Conservation (phyloP, 2,329 filamentous ascomycete genomes). For the Verticillium alfalfae region DNA sequence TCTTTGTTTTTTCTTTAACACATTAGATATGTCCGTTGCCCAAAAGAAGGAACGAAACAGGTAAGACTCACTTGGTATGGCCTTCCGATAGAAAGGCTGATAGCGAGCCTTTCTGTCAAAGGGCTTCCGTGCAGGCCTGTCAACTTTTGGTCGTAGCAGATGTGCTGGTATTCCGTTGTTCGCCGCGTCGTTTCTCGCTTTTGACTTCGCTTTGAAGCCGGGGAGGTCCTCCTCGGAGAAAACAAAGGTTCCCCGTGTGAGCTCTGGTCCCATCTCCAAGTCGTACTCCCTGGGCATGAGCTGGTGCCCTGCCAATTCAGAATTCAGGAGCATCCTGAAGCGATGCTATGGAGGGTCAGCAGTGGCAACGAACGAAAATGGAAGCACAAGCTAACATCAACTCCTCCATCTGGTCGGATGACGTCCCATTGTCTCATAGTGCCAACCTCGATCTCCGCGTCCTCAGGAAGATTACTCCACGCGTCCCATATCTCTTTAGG, state of each 20-base stretch:
- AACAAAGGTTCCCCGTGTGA: constrained; percentile 66
- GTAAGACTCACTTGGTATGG: constrained; percentile 63
- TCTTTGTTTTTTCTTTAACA: constrained; percentile 66
- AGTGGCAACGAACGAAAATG: background rate
- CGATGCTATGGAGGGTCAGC: constrained; percentile 24
- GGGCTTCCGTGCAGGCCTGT: constrained; percentile 37
- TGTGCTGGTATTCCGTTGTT: constrained; percentile 55
- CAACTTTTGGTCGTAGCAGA: constrained; percentile 40
- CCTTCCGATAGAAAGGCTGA: constrained; percentile 61
- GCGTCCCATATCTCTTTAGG: constrained; percentile 77
- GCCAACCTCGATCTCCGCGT: constrained; percentile 77
- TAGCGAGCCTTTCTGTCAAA: constrained; percentile 38
- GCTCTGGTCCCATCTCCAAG: constrained; percentile 56
- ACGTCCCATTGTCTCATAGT: constrained; percentile 60
- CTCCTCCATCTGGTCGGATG: constrained; percentile 44
- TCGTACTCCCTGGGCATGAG: constrained; percentile 84
- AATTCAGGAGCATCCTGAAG: constrained; percentile 63
- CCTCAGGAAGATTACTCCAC: constrained; percentile 71
- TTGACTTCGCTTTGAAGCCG: constrained; percentile 60
- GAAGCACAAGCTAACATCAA: constrained; percentile 16
- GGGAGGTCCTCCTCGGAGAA: constrained; percentile 80
- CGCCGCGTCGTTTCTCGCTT: constrained; percentile 47
- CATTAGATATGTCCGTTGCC: background rate
- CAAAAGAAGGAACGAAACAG: background rate
- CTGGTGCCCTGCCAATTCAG: constrained; percentile 61